Evolutionary conservation across 768 basidiomycete genomes (phyloP), one percentile per base, ranked within the genome.

Genomic region (Tulasnella sp.): DNA sequence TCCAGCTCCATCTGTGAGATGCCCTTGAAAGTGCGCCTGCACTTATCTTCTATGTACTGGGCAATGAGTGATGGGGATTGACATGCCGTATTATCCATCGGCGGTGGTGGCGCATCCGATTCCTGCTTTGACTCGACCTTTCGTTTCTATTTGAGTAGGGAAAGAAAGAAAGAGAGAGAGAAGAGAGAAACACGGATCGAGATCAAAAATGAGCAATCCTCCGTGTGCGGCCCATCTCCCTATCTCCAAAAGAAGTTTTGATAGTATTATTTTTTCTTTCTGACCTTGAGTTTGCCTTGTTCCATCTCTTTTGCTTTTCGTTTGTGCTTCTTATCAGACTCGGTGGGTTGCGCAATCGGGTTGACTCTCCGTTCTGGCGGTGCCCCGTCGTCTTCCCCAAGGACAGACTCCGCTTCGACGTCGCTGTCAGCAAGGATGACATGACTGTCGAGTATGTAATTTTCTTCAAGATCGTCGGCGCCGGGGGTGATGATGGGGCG

Each of bases 391-490:
- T 77, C 75, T 19, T 66, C 68, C 1, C 68, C 66, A 1, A 66
- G 49, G 31, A 41, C 15, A 42, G 43, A 67, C 42, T 56, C 60
- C 2, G 52, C 69, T 62, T 85, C 54, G 25, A 49, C 85, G 48
- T 80, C 83, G 10, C 75, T 83, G 0, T 82, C 84, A 12, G 79
- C 71, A 0, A 30, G 27, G 25, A 81, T 82, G 0, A 86, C 78
- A 12, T 79, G 73, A 45, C 84, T 83, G 62, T 92, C 83, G 30
- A 77, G 77, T 52, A 85, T 73, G 67, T 85, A 89, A 63, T 90
- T 85, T 68, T 92, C 90, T 49, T 86, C 87, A 19, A 92, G 76
- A 74, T 88, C 88, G 74, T 92, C 87, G 44, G 84, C 83, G 62
- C 74, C 66, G 50, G 12, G 5, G 30, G 19, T 9, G 9, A 19